phyloP scores from a whole-genome alignment of 2,329 filamentous ascomycete genomes.

The Fusarium poae region DNA sequence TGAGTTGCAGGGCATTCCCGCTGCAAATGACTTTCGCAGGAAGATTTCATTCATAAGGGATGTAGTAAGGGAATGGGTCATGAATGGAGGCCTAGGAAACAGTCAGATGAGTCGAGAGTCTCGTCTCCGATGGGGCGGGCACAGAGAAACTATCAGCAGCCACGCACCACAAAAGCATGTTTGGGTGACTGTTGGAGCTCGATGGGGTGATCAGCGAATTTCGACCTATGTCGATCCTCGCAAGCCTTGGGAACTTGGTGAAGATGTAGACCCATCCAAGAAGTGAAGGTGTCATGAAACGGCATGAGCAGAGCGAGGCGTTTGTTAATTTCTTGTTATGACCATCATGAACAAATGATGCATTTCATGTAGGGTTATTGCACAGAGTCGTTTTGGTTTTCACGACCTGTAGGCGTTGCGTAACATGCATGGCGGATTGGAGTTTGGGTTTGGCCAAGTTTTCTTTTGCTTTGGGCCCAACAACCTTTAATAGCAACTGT shows the following conservation, averaged over 20 bases:
- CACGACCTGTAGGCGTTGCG: conserved; percentile 40
- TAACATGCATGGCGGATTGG: conserved; percentile 44
- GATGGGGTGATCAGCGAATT: conserved; percentile 69
- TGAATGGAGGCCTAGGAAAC: conserved; percentile 77
- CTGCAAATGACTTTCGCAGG: conserved; percentile 77
- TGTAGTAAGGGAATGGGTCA: conserved; percentile 78
- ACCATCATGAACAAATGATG: conserved; percentile 48
- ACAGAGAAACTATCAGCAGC: conserved; percentile 66
- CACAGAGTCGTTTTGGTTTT: conserved; percentile 40
- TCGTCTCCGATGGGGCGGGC: conserved; percentile 70
- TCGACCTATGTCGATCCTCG: conserved; percentile 69
- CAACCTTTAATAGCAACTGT: conserved; percentile 26
- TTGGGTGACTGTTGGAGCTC: conserved; percentile 76
- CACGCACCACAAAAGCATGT: conserved; percentile 71
- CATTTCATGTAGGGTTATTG: conserved; percentile 44
- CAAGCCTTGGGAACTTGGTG: conserved; percentile 65
- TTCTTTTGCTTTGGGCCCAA: conserved; percentile 24
- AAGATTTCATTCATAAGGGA: conserved; percentile 80
- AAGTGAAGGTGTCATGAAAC: conserved; percentile 42
- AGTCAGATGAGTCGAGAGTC: conserved; percentile 68
- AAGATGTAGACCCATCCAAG: conserved; percentile 61
- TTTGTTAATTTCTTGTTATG: conserved; percentile 42
- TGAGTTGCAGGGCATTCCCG: conserved; percentile 73
- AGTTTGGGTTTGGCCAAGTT: conserved; percentile 21
- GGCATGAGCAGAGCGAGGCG: conserved; percentile 43